Evolutionary conservation across 108 stramenopile species (phyloP).

Genomic region (Skeletonema costatum): DNA sequence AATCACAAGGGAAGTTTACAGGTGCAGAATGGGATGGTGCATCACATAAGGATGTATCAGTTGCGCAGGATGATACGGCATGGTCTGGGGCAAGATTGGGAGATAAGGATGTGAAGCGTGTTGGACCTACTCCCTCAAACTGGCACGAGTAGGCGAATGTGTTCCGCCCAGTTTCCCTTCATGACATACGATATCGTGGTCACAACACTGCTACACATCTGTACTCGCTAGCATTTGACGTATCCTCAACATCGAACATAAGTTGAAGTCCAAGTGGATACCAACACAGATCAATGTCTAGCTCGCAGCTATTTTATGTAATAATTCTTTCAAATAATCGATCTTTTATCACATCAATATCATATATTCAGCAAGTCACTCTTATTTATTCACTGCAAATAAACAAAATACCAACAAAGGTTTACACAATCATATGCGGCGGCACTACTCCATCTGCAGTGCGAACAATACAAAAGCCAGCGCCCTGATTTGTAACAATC

Average conservation of each 20-base stretch:
- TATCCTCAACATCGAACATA: too few species aligned
- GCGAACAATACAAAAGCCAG: slow-evolving; percentile 44
- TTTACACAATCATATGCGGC: slow-evolving; percentile 17
- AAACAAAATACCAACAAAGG: neutral
- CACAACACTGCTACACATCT: too few species aligned
- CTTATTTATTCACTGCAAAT: neutral
- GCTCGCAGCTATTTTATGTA: too few species aligned
- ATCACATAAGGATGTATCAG: slow-evolving; percentile 12
- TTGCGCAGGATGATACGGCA: slow-evolving; percentile 9
- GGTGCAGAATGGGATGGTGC: slow-evolving; percentile 19
- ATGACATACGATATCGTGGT: neutral
- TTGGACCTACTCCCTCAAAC: slow-evolving; percentile 26
- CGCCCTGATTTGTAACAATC: slow-evolving; percentile 51
- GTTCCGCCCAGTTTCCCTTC: neutral
- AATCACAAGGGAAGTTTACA: neutral
- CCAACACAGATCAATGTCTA: too few species aligned
- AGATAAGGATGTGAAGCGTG: slow-evolving; percentile 5
- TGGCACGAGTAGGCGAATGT: slow-evolving; percentile 18
- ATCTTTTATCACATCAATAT: too few species aligned
- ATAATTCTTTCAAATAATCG: too few species aligned
- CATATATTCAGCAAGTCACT: too few species aligned
- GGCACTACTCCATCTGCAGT: slow-evolving; percentile 46
- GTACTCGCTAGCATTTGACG: too few species aligned
- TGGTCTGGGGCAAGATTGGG: slow-evolving; percentile 25
- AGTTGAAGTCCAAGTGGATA: too few species aligned